Percentiles rank a stretch among this genome's conserved stretches.
These are phyloP conservation scores for Dictyostelium citrinum DNA, from an alignment of 78 protist species.

Conservation along the genomic window DNA sequence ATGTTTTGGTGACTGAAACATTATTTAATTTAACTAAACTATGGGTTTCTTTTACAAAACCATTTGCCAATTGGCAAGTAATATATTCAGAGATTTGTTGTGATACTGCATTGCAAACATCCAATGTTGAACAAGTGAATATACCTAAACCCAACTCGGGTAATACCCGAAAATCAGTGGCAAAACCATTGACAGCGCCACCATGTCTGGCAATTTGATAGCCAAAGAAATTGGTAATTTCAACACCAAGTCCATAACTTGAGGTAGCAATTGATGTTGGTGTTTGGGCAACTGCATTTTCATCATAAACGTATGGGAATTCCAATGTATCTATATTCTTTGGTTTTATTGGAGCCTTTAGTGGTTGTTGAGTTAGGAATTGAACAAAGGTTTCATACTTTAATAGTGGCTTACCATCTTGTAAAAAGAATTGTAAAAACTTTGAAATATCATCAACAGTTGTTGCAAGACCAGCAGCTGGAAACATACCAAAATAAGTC, in stretches of 20 bases:
- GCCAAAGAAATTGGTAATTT: not conserved
- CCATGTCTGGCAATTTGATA: conserved; percentile 33
- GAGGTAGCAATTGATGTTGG: not conserved
- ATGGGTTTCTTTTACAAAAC: not conserved
- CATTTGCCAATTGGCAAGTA: not conserved
- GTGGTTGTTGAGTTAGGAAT: conserved; percentile 49
- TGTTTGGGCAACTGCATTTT: not conserved
- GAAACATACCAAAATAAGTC: conserved; percentile 52
- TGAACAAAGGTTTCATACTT: not conserved
- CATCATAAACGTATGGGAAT: not conserved
- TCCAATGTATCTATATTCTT: not conserved
- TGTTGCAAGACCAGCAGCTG: conserved; percentile 44
- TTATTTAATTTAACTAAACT: too few relatives aligned
- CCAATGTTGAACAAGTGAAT: conserved; percentile 17
- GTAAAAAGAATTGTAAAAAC: conserved; percentile 30
- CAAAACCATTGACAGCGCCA: conserved; percentile 68
- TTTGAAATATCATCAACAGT: conserved; percentile 8
- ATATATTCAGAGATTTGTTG: not conserved
- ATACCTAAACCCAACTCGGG: conserved; percentile 35
- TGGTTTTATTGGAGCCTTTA: not conserved
- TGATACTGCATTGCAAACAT: not conserved
- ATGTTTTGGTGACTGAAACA: not conserved
- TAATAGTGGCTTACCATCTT: conserved; percentile 19
- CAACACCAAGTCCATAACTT: conserved; percentile 43
- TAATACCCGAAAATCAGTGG: conserved; percentile 54